phyloP scores from a whole-genome alignment of 768 basidiomycete genomes.

The Suillus bovinus region DNA sequence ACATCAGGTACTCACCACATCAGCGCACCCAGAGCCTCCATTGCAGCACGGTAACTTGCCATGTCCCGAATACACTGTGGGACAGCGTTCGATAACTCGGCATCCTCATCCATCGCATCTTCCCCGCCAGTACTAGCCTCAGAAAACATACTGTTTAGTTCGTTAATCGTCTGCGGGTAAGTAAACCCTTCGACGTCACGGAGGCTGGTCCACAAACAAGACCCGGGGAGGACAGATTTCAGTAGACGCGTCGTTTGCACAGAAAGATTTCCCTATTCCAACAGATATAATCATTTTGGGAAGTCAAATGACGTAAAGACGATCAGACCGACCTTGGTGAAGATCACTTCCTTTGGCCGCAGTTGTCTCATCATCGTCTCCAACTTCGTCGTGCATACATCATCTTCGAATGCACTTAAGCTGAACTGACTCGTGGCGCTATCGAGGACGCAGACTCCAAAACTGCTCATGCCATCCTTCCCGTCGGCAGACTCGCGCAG shows the following conservation, averaged over 20 bases:
- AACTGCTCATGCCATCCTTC: constrained; percentile 49
- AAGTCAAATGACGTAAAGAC: neutral
- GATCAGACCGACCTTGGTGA: constrained; percentile 66
- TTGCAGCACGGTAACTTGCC: constrained; percentile 61
- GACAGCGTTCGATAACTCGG: constrained; percentile 35
- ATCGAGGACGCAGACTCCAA: constrained; percentile 91
- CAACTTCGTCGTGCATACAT: constrained; percentile 86
- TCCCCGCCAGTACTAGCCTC: constrained; percentile 34
- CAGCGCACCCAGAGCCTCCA: constrained; percentile 89
- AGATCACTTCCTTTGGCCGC: constrained; percentile 87
- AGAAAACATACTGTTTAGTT: constrained; percentile 68
- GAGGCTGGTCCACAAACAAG: constrained; percentile 88
- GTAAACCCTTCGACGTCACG: constrained; percentile 80
- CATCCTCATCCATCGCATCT: constrained; percentile 49
- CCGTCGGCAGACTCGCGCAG: constrained; percentile 60
- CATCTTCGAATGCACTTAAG: constrained; percentile 86
- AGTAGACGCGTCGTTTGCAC: constrained; percentile 81
- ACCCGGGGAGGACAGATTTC: constrained; percentile 74
- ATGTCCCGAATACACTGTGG: constrained; percentile 79
- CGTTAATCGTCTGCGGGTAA: constrained; percentile 68
- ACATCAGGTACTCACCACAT: constrained; percentile 61
- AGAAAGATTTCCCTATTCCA: constrained; percentile 76
- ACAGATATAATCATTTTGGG: neutral
- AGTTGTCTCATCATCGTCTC: constrained; percentile 94
- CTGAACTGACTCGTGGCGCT: constrained; percentile 96